Evolutionary conservation across 495 filamentous ascomycete genomes (phyloP), one percentile per base, ranked within the genome.

Genomic region (Pyronema omphalodes): DNA sequence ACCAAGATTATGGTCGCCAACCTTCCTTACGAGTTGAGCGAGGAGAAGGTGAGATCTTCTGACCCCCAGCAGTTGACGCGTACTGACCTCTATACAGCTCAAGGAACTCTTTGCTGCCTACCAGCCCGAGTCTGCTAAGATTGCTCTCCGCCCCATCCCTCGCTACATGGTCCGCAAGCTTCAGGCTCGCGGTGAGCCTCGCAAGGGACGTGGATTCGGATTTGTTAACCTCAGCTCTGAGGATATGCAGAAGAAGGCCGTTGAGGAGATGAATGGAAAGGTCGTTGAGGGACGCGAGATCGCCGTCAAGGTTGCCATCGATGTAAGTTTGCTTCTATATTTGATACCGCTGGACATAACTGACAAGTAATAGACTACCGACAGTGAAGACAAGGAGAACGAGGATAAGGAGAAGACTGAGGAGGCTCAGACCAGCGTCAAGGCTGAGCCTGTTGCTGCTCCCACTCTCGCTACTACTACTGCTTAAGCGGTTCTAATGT

Each of bases 101-200:
- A 86, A 94, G 76, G 88, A 96, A 64, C 82, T 96, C 67, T 98
- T 98, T 72, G 70, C 71, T 54, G 85, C 76, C 51, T 98, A 95
- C 74, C 71, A 83, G 62, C 93, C 91, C 11, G 77, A 83, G 53
- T 88, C 85, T 41, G 91, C 91, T 68, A 98, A 96, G 77, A 94
- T 98, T 66, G 91, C 91, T 57, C 84, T 98, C 58, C 88, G 91
- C 45, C 91, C 91, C 39, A 98, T 98, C 62, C 93, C 93, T 51
- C 89, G 88, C 59, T 98, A 94, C 79, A 98, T 98, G 91, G 88
- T 98, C 72, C 93, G 93, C 79, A 98, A 96, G 76, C 86, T 98
- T 52, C 89, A 93, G 72, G 86, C 86, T 59, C 89, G 91, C 63
- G 88, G 88, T 59, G 91, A 98, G 74, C 83, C 89, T 57, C 93